Percentiles rank a stretch among this genome's conserved stretches.
Conservation (phyloP, 1,139 yeast species). For the Geotrichum candidum region DNA sequence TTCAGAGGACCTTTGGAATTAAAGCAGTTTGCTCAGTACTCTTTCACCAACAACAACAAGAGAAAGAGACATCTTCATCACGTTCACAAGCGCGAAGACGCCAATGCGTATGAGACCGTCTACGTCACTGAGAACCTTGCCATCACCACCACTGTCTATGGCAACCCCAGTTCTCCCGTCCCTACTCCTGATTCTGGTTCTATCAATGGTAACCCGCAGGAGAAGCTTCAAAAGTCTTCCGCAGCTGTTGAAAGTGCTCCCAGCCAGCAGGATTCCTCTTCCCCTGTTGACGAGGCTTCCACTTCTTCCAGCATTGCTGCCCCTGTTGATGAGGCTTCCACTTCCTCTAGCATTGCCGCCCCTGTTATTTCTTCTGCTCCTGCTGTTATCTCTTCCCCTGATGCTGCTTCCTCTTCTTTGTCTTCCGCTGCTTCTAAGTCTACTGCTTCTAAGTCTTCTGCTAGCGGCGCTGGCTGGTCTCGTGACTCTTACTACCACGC, state of each 20-base stretch:
- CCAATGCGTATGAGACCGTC: constrained; percentile 24
- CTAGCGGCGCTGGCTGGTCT: constrained; percentile 50
- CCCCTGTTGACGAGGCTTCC: constrained; percentile 23
- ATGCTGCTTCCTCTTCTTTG: constrained; percentile 29
- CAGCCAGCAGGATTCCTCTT: constrained; percentile 14
- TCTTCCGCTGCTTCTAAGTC: constrained; percentile 21
- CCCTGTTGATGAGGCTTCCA: constrained; percentile 20
- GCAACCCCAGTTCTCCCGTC: constrained; percentile 20
- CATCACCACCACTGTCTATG: constrained; percentile 62
- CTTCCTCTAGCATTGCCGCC: constrained; percentile 12
- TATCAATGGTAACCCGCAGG: constrained; percentile 19
- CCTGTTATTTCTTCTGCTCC: not conserved
- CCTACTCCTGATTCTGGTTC: constrained; percentile 22
- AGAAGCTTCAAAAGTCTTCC: constrained; percentile 15
- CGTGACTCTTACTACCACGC: constrained; percentile 70
- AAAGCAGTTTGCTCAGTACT: constrained; percentile 69
- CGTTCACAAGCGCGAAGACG: constrained; percentile 48
- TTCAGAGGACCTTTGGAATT: constrained; percentile 87
- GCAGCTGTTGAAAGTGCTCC: constrained; percentile 15
- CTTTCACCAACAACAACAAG: constrained; percentile 34
- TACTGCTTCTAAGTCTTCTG: constrained; percentile 25
- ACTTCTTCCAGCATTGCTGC: constrained; percentile 22
- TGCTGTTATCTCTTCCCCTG: constrained; percentile 20
- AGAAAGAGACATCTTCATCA: constrained; percentile 51
- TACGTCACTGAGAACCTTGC: constrained; percentile 45